phyloP scores from a whole-genome alignment of 805 yeast species.

The Yarrowia deformans region DNA sequence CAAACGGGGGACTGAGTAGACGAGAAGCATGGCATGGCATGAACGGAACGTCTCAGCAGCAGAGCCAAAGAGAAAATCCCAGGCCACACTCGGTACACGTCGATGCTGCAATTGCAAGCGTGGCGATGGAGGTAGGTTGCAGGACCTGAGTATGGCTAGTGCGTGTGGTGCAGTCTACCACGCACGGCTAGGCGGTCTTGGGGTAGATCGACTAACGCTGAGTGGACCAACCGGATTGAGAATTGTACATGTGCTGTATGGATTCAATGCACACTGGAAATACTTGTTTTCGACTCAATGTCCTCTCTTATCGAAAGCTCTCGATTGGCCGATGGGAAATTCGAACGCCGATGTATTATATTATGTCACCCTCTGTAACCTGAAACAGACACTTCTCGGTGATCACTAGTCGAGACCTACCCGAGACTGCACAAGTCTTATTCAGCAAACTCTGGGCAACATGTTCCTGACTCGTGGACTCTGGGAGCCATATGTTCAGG shows the following conservation, averaged over 20 bases:
- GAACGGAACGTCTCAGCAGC: slow-evolving; percentile 41
- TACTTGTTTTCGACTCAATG: no score
- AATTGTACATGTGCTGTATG: no score
- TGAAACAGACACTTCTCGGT: no score
- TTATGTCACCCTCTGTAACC: background rate
- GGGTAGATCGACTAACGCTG: background rate
- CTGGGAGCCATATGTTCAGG: background rate
- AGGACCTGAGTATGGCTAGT: slow-evolving; percentile 16
- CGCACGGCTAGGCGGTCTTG: background rate
- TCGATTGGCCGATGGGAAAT: background rate
- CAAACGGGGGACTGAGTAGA: slow-evolving; percentile 38
- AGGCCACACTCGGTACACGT: slow-evolving; percentile 18
- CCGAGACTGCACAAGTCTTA: background rate
- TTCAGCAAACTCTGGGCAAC: slow-evolving; percentile 21
- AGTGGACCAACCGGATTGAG: background rate
- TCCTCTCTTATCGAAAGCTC: background rate
- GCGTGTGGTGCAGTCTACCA: background rate
- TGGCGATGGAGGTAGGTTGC: slow-evolving; percentile 39
- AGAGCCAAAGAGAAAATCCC: background rate
- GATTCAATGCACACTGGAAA: no score
- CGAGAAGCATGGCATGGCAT: slow-evolving; percentile 37
- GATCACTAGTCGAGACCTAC: no score
- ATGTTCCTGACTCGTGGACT: slow-evolving; percentile 30
- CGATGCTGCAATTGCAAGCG: slow-evolving; percentile 9
- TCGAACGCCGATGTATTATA: background rate